A percentile compares a stretch with the other conserved stretches of the same genome.
Conservation (phyloP, 1,284 basidiomycete species). For the Fomitopsis pinicola region DNA sequence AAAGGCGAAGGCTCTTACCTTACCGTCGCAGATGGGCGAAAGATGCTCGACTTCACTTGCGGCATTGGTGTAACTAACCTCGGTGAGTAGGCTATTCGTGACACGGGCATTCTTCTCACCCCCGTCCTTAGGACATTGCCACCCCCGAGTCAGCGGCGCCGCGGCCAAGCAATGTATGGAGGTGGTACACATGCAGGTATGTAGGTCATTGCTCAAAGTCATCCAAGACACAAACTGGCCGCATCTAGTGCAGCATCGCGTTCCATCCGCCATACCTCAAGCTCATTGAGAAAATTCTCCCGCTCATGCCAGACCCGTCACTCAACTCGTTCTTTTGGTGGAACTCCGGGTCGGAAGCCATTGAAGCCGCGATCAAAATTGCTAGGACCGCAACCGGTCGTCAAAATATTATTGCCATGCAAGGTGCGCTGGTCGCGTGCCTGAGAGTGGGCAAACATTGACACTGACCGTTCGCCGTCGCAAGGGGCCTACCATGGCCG, state of each 20-base stretch:
- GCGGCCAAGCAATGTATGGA: conserved; percentile 83
- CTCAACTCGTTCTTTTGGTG: conserved; percentile 95
- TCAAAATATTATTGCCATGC: conserved; percentile 90
- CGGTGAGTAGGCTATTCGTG: conserved; percentile 37
- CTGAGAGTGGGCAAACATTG: neutral
- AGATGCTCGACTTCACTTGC: conserved; percentile 79
- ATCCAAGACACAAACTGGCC: neutral
- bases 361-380: conserved; percentile 82
- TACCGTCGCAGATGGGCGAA: conserved; percentile 64
- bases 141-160: conserved; percentile 82
- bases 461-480: neutral
- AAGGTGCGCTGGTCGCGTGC: conserved; percentile 42
- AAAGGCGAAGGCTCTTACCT: conserved; percentile 80
- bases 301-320: conserved; percentile 81
- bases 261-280: conserved; percentile 74
- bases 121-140: conserved; percentile 66
- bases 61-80: conserved; percentile 84
- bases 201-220: neutral
- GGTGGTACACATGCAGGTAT: conserved; percentile 75
- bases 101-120: neutral
- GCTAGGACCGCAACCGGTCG: conserved; percentile 72
- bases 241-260: conserved; percentile 68
- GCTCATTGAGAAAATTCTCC: conserved; percentile 75
- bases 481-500: conserved; percentile 82
- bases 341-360: conserved; percentile 92